Conservation (phyloP, 2,329 filamentous ascomycete genomes). For the Penicillium sp. region DNA sequence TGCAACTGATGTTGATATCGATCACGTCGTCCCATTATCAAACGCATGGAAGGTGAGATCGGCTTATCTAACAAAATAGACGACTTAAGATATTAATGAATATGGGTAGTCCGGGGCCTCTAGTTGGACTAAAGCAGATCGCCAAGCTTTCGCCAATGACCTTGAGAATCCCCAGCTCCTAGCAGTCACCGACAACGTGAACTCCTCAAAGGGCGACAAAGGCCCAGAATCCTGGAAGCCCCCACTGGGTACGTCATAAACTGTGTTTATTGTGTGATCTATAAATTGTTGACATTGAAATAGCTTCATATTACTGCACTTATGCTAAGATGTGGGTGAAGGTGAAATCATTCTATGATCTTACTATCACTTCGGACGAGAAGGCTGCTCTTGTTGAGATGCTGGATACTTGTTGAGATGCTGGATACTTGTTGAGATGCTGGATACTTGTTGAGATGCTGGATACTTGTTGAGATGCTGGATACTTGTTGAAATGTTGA, state of each 20-base stretch:
- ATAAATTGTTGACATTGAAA: conserved; percentile 4
- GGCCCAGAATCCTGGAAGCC: conserved; percentile 78
- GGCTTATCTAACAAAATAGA: not conserved
- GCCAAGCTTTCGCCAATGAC: conserved; percentile 75
- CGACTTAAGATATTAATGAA: not conserved
- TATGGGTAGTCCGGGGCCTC: conserved; percentile 58
- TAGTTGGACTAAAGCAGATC: conserved; percentile 66
- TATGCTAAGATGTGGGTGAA: conserved; percentile 76
- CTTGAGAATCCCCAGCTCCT: conserved; percentile 72
- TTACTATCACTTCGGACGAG: conserved; percentile 71
- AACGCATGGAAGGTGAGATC: conserved; percentile 70
- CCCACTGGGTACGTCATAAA: conserved; percentile 52
- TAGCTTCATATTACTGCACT: conserved; percentile 68
- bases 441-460: conserved; percentile 63
- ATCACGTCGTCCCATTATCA: conserved; percentile 78
- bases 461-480: conserved; percentile 62
- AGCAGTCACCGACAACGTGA: conserved; percentile 76
- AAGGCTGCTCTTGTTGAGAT: conserved; percentile 66
- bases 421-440: conserved; percentile 18
- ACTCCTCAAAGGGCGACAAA: conserved; percentile 70
- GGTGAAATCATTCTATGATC: conserved; percentile 70
- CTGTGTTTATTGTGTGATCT: not conserved
- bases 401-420: conserved; percentile 49
- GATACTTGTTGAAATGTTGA: conserved; percentile 21
- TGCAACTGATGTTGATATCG: conserved; percentile 73